These are phyloP conservation scores for Boechera stricta DNA, from an alignment of 345 rosid species.

Conservation along the genomic window DNA sequence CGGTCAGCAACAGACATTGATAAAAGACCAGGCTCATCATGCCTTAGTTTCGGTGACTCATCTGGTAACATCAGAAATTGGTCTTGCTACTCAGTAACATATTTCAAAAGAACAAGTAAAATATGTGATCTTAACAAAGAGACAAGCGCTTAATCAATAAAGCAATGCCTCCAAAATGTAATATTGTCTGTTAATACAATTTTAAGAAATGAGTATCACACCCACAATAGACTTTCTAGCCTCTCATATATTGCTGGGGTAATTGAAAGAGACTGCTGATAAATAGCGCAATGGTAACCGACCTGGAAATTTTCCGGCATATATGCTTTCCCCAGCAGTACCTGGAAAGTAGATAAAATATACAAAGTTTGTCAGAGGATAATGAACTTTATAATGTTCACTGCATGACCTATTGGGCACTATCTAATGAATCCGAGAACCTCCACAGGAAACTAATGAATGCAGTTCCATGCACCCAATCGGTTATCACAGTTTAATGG, in stretches of 20 bases:
- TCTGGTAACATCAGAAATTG: constrained; percentile 59
- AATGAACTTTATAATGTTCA: constrained; percentile 22
- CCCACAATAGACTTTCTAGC: not conserved
- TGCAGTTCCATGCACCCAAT: constrained; percentile 23
- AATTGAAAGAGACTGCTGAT: constrained; percentile 24
- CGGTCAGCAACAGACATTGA: constrained; percentile 86
- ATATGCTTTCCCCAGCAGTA: constrained; percentile 91
- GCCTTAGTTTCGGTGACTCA: constrained; percentile 81
- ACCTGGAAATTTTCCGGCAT: constrained; percentile 90
- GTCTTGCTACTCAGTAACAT: constrained; percentile 22
- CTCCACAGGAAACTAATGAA: constrained; percentile 25
- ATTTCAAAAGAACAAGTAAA: constrained; percentile 9
- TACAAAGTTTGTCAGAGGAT: constrained; percentile 12
- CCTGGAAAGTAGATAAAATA: constrained; percentile 55
- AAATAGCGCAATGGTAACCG: constrained; percentile 37
- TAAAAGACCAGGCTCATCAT: constrained; percentile 81
- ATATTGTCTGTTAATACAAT: not conserved
- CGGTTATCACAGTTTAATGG: constrained; percentile 12
- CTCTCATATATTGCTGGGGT: constrained; percentile 3
- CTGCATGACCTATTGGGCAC: constrained; percentile 16
- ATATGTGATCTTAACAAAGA: not conserved
- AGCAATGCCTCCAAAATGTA: constrained; percentile 14
- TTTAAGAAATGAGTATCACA: constrained; percentile 19
- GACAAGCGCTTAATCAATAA: not conserved
- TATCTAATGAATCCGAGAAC: constrained; percentile 24